Evolutionary conservation across 805 yeast genomes (phyloP).

Genomic region (Wickerhamomyces pijperi): DNA sequence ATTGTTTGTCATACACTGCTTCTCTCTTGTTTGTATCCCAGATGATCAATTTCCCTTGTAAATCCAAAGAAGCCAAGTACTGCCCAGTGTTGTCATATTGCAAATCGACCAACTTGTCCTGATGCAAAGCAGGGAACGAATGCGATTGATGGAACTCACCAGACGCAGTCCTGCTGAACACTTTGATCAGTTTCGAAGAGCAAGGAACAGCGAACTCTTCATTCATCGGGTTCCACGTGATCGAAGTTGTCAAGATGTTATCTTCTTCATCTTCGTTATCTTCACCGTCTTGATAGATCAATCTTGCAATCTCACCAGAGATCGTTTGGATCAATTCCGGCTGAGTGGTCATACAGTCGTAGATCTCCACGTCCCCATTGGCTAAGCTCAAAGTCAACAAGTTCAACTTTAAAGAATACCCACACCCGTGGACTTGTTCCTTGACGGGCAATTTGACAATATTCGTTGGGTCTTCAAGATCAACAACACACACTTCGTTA

Average conservation of each 20-base stretch:
- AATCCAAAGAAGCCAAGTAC: conserved; percentile 45
- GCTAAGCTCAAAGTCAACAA: conserved; percentile 45
- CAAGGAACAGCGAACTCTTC: conserved; percentile 60
- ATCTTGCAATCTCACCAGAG: conserved; percentile 24
- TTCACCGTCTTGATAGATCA: conserved; percentile 26
- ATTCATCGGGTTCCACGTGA: conserved; percentile 67
- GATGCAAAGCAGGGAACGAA: conserved; percentile 17
- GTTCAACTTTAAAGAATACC: conserved; percentile 49
- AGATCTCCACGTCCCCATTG: conserved; percentile 48
- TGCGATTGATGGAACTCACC: conserved; percentile 7
- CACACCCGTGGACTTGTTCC: conserved; percentile 45
- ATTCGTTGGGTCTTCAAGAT: conserved; percentile 20
- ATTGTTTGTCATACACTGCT: conserved; percentile 21
- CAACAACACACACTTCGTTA: conserved; percentile 39
- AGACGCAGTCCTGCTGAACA: conserved; percentile 20
- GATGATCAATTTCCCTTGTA: conserved; percentile 38
- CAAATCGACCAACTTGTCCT: conserved; percentile 22
- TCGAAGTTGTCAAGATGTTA: conserved; percentile 37
- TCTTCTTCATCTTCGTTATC: conserved; percentile 24
- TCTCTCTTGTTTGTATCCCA: conserved; percentile 38
- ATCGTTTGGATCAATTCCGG: conserved; percentile 42
- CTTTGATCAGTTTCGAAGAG: conserved; percentile 32
- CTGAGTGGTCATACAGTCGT: conserved; percentile 36
- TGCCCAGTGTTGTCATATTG: conserved; percentile 53
- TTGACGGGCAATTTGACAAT: conserved; percentile 26